These are phyloP conservation scores for Mucor racemosus DNA, from an alignment of 371 early-diverging fungal species.

Conservation along the genomic window DNA sequence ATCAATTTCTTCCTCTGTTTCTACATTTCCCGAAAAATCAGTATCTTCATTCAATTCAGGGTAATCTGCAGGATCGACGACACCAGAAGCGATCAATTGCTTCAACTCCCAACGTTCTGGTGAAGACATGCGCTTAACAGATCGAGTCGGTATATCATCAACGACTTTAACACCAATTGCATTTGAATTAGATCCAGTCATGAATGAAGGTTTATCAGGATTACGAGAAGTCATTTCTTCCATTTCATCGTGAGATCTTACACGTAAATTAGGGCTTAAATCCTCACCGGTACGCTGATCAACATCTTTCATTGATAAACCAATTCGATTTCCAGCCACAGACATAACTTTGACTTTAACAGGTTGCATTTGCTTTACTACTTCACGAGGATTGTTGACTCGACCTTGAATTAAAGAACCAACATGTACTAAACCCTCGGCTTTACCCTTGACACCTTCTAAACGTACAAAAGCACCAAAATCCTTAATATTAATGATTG, in stretches of 20 bases:
- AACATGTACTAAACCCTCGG: conserved; percentile 91
- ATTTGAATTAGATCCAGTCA: conserved; percentile 36
- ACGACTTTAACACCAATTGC: conserved; percentile 38
- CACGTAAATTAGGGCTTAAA: conserved; percentile 70
- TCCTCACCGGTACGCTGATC: conserved; percentile 92
- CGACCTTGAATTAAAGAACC: conserved; percentile 70
- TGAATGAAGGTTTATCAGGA: conserved; percentile 64
- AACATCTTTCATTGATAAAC: conserved; percentile 94
- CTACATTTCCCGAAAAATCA: conserved; percentile 70
- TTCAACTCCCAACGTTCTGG: conserved; percentile 97
- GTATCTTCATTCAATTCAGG: conserved; percentile 83
- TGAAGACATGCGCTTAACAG: conserved; percentile 89
- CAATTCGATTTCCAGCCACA: conserved; percentile 76
- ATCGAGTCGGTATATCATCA: conserved; percentile 63
- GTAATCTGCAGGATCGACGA: conserved; percentile 83
- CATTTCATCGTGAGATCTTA: conserved; percentile 59
- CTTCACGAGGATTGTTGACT: conserved; percentile 81
- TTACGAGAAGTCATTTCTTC: conserved; percentile 65
- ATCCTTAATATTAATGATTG: conserved; percentile 78
- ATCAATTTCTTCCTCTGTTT: conserved; percentile 94
- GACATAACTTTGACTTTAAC: conserved; percentile 96
- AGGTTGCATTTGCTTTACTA: conserved; percentile 74
- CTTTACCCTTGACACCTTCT: conserved; percentile 74
- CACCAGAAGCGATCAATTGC: conserved; percentile 96
- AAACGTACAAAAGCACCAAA: conserved; percentile 93